A percentile compares a stretch with the other conserved stretches of the same genome.
Conservation (phyloP, 768 basidiomycete genomes). For the Termitomyces sp. region DNA sequence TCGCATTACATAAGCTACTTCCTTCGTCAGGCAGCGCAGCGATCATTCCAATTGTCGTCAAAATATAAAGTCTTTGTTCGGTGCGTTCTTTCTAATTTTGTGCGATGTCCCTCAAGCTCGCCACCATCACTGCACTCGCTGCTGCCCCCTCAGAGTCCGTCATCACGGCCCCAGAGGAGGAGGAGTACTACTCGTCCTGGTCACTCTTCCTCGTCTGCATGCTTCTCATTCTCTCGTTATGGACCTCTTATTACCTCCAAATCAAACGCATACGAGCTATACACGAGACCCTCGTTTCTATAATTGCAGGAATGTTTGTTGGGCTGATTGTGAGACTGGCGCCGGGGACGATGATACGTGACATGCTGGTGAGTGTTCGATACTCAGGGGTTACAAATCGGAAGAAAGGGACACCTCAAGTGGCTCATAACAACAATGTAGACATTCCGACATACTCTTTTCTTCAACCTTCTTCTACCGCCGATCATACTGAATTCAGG, state of each 20-base stretch:
- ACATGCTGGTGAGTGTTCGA: constrained; percentile 81
- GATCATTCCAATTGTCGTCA: neutral
- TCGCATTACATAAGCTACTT: neutral
- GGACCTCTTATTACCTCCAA: constrained; percentile 97
- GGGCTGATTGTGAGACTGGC: constrained; percentile 86
- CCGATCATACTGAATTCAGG: constrained; percentile 98
- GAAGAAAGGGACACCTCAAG: neutral
- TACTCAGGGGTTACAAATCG: neutral
- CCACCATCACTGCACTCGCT: constrained; percentile 29
- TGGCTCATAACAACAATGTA: constrained; percentile 22
- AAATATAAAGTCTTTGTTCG: neutral
- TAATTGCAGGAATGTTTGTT: constrained; percentile 94
- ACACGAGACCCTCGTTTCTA: constrained; percentile 94
- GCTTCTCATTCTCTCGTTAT: constrained; percentile 89
- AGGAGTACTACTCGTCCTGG: constrained; percentile 91
- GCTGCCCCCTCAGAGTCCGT: constrained; percentile 23
- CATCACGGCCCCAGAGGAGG: constrained; percentile 55
- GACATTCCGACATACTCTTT: constrained; percentile 96
- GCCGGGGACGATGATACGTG: constrained; percentile 90
- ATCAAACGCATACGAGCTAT: constrained; percentile 93
- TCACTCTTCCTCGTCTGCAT: constrained; percentile 90
- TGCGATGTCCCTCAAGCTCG: constrained; percentile 33
- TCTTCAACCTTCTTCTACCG: constrained; percentile 97
- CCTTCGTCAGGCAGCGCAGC: neutral
- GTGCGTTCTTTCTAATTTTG: neutral